Evolutionary conservation across 1,284 basidiomycete genomes (phyloP), one percentile per base, ranked within the genome.

Genomic region (Ustilago shanxiensis): DNA sequence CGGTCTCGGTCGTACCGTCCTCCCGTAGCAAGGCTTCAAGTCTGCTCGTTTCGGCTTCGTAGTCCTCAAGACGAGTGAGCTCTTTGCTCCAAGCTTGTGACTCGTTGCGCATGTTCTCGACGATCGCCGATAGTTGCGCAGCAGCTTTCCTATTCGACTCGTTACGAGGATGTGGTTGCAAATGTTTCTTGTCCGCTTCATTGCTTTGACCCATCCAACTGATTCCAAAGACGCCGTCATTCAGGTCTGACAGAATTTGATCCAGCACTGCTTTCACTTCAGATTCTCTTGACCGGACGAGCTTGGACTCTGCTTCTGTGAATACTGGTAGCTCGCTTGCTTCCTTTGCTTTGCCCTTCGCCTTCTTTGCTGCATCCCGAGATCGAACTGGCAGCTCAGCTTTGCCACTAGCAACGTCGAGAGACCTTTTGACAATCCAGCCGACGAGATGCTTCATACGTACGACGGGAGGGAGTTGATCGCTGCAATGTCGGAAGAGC

Each of bases 401-500:
- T 33, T 72, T 69, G 24, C 77, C 81, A 9, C 58, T 68, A 0
- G 79, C 82, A 29, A 79, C 72, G 18, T 71, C 63, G 24, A 79
- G 65, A 4, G 79, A 79, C 1, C 82, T 75, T n/a, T 82, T 78
- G 35, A 83, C 54, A 7, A 72, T 66, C 82, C 82, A 83, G 41
- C 66, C 65, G 0, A 77, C 60, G 47, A 83, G 64, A 44, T 81
- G 78, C 44, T 78, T 82, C 77, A 83, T 81, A 31, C 82, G 75
- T 1, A 80, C 76, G 1, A 82, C 80, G 13, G 80, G 80, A 2
- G 80, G 79, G 2, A 78, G 61, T 51, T 81, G 70, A 31, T 79
- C 79, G 54, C 71, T 77, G 60, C 72, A 79, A 37, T 83, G 82
- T 41, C 80, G 70, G 56, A 80, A 83, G 3, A 83, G 69, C 53